Evolutionary conservation across 2,329 filamentous ascomycete genomes (phyloP), one percentile per base, ranked within the genome.

Genomic region (Talaromyces verruculosus): DNA sequence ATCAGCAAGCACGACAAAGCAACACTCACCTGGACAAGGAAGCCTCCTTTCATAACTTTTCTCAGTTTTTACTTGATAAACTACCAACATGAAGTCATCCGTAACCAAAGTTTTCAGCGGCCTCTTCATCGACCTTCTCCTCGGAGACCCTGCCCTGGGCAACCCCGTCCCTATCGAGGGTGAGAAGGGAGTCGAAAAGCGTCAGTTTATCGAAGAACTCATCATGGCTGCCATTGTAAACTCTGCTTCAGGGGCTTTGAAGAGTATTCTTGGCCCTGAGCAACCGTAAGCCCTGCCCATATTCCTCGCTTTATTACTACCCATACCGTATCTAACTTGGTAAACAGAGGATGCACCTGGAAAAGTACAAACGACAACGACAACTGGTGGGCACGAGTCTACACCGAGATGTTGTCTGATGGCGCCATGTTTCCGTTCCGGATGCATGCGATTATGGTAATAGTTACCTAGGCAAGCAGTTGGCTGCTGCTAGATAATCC

Each of bases 381-480:
- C 11, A 47, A 47, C 41, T 61, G 25, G 25, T 61, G 41, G 59
- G 45, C 59, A 35, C 41, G 39, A 30, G 59, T 47, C 25, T 61
- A 47, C 15, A 41, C 39, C 17, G 6, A 43, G 15, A 33, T n/a
- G n/a, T n/a, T n/a, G n/a, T n/a, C n/a, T n/a, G n/a, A n/a, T n/a
- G n/a, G n/a, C n/a, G n/a, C n/a, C n/a, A n/a, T n/a, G n/a, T n/a
- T n/a, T n/a, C n/a, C n/a, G n/a, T n/a, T n/a, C n/a, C n/a, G n/a
- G n/a, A n/a, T n/a, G n/a, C n/a, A n/a, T n/a, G n/a, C n/a, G n/a
- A n/a, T n/a, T n/a, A n/a, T n/a, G n/a, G n/a, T n/a, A n/a, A n/a
- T n/a, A n/a, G n/a, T n/a, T n/a, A n/a, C n/a, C n/a, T n/a, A n/a
- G n/a, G n/a, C n/a, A n/a, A n/a, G n/a, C n/a, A n/a, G n/a, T n/a